Conservation (phyloP, 108 stramenopile species). For the Epithemia pelagica region DNA sequence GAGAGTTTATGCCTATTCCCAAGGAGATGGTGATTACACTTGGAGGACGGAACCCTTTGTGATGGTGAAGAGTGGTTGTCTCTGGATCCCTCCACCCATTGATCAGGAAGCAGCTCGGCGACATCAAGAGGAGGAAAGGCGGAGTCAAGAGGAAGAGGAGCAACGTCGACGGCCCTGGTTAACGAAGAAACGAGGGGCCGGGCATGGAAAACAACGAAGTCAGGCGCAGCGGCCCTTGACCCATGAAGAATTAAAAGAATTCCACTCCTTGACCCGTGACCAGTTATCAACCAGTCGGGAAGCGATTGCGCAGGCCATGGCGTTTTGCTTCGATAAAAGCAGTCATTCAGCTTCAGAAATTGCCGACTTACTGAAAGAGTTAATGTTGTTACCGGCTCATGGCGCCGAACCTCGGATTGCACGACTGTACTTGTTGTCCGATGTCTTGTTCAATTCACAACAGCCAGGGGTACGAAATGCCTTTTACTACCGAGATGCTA, state of each 20-base stretch:
- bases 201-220: conserved; percentile 55
- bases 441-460: conserved; percentile 84
- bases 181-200: conserved; percentile 15
- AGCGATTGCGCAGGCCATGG: conserved; percentile 75
- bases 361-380: conserved; percentile 45
- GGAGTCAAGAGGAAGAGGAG: conserved; percentile 21
- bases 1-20: conserved; percentile 68
- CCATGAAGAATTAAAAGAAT: conserved; percentile 40
- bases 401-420: conserved; percentile 62
- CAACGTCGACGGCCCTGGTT: conserved; percentile 26
- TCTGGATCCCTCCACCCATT: conserved; percentile 64
- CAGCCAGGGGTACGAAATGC: conserved; percentile 84
- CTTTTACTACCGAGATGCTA: conserved; percentile 73
- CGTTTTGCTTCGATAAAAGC: conserved; percentile 82
- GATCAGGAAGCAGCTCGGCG: conserved; percentile 30
- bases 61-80: conserved; percentile 35
- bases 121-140: conserved; percentile 33
- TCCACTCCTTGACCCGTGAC: conserved; percentile 42
- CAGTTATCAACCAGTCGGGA: conserved; percentile 51
- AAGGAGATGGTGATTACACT: conserved; percentile 41
- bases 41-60: conserved; percentile 68
- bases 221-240: conserved; percentile 34
- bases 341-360: conserved; percentile 56
- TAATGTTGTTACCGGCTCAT: conserved; percentile 39
- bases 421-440: conserved; percentile 70